phyloP scores from a whole-genome alignment of 2,329 filamentous ascomycete genomes.

The Fusarium verticillioides region DNA sequence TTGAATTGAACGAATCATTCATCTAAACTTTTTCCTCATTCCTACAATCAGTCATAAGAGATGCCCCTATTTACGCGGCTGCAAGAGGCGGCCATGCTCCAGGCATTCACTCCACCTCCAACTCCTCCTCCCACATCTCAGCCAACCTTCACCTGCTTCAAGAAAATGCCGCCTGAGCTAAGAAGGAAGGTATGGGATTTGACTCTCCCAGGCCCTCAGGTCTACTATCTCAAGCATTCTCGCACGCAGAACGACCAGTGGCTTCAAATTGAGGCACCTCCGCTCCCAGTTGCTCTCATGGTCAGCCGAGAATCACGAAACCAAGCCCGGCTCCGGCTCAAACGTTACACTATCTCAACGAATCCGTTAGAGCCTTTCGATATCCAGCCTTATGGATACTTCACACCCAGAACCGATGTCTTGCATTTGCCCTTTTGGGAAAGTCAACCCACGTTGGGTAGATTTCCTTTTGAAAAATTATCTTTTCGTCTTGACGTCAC shows the following conservation, averaged over 20 bases:
- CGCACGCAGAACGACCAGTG: not conserved
- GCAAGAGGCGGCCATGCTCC: not conserved
- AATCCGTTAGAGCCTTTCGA: not conserved
- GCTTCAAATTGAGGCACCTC: not conserved
- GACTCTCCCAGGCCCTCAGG: not conserved
- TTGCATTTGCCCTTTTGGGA: not conserved
- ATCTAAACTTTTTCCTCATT: not conserved
- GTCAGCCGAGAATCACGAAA: not conserved
- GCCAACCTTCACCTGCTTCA: not conserved
- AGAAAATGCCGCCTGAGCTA: not conserved
- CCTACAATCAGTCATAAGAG: accelerated
- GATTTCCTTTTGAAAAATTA: not conserved
- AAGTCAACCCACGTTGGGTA: not conserved
- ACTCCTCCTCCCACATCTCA: not conserved
- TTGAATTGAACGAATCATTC: not conserved
- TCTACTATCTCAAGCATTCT: not conserved
- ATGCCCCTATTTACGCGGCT: not conserved
- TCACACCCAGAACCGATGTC: not conserved
- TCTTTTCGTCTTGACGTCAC: not conserved
- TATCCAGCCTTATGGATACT: not conserved
- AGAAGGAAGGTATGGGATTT: not conserved
- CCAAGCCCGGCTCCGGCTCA: not conserved
- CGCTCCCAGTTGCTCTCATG: not conserved
- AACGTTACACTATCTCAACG: not conserved
- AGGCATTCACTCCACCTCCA: not conserved